Conservation (phyloP, 176 grass and related monocot species). For the Cocos nucifera region DNA sequence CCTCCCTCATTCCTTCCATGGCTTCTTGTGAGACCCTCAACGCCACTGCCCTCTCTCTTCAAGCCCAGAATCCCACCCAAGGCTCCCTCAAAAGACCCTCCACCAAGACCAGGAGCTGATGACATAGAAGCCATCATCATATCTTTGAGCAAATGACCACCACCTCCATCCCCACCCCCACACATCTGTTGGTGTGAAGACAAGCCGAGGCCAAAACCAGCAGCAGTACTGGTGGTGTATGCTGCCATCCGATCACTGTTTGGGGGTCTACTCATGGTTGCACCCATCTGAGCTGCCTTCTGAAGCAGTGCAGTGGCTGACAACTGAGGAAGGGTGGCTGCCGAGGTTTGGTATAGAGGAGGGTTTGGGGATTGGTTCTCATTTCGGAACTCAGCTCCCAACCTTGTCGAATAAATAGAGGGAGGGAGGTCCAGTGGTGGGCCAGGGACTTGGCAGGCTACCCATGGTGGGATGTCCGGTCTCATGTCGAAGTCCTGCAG, state of each 20-base stretch:
- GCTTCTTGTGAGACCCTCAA: too few species aligned
- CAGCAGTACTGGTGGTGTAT: background rate
- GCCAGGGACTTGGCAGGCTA: background rate
- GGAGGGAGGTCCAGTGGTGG: background rate
- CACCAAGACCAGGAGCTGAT: too few species aligned
- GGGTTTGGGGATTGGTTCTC: background rate
- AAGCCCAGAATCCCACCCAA: too few species aligned
- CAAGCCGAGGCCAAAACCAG: background rate
- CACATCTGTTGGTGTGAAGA: background rate
- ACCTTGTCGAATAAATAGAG: too few species aligned
- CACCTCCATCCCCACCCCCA: background rate
- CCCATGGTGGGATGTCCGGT: background rate
- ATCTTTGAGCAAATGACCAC: background rate
- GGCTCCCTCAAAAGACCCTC: too few species aligned
- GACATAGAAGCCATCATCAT: too few species aligned
- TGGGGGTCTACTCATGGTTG: background rate
- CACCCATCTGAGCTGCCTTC: conserved; percentile 5
- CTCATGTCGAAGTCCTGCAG: background rate
- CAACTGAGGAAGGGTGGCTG: background rate
- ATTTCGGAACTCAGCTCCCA: too few species aligned
- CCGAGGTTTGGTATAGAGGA: background rate
- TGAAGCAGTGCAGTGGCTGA: conserved; percentile 8
- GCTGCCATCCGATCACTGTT: background rate
- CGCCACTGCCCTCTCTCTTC: too few species aligned
- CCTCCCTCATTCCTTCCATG: too few species aligned